phyloP scores from a whole-genome alignment of 1,284 basidiomycete genomes.

The Rhodotorula sp. region DNA sequence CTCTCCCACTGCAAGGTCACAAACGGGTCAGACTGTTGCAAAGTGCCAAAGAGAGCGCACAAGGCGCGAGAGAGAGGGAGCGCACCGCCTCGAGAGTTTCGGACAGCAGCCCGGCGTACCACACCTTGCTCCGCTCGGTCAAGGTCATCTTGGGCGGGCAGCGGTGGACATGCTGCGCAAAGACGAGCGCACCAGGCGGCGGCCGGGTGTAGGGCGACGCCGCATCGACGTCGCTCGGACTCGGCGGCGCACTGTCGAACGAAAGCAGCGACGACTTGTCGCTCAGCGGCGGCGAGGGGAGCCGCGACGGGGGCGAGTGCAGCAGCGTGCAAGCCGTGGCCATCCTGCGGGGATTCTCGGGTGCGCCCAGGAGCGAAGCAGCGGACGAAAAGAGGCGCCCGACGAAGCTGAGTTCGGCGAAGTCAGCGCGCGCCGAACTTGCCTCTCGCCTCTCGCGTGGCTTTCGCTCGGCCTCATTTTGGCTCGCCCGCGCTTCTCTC shows the following conservation, averaged over 20 bases:
- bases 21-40: not conserved
- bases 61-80: not conserved
- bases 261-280: not conserved
- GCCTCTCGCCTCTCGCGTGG: no score
- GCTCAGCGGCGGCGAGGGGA: not conserved
- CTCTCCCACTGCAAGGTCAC: not conserved
- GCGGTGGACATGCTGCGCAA: constrained; percentile 11
- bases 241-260: no score
- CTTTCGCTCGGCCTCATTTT: no score
- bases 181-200: constrained; percentile 10
- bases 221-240: no score
- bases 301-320: not conserved
- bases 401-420: no score
- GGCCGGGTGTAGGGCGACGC: not conserved
- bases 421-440: no score
- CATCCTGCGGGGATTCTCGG: no score
- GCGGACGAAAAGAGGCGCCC: no score
- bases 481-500: no score
- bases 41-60: no score
- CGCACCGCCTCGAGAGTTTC: constrained; percentile 10
- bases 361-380: no score
- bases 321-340: not conserved
- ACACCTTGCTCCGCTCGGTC: not conserved
- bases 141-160: not conserved
- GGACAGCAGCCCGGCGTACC: constrained; percentile 1